phyloP scores from a whole-genome alignment of 2,329 filamentous ascomycete species.

The Fusarium guadeloupense region DNA sequence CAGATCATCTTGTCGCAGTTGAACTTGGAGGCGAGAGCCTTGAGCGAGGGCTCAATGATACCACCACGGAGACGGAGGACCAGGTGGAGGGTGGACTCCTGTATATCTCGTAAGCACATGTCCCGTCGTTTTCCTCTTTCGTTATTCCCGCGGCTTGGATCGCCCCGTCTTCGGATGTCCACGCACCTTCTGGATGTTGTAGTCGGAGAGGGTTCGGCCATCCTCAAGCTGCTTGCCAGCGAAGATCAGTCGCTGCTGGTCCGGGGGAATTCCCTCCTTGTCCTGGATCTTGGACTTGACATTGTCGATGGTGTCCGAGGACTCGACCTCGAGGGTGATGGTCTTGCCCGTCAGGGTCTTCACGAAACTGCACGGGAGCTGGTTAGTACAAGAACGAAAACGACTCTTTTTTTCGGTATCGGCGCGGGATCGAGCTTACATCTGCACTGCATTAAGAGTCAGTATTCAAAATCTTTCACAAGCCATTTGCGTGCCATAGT shows the following conservation, averaged over 20 bases:
- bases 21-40: slow-evolving; percentile 98
- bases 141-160: neutral
- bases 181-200: slow-evolving; percentile 98
- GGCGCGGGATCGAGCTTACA: slow-evolving; percentile 67
- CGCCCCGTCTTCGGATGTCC: slow-evolving; percentile 22
- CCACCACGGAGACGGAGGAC: slow-evolving; percentile 99
- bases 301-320: slow-evolving; percentile 99
- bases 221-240: slow-evolving; percentile 99
- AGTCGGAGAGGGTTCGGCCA: slow-evolving; percentile 94
- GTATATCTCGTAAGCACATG: slow-evolving; percentile 46
- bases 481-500: slow-evolving; percentile 14
- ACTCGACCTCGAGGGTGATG: slow-evolving; percentile 99
- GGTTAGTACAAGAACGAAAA: slow-evolving; percentile 42
- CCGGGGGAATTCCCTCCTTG: slow-evolving; percentile 98
- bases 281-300: slow-evolving; percentile 99
- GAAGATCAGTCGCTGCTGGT: slow-evolving; percentile 99
- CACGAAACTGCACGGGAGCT: slow-evolving; percentile 79
- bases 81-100: slow-evolving; percentile 98
- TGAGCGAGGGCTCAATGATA: slow-evolving; percentile 99
- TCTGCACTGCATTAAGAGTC: slow-evolving; percentile 74
- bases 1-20: slow-evolving; percentile 99
- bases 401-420: slow-evolving; percentile 33
- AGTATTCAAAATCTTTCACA: slow-evolving; percentile 34
- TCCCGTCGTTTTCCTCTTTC: neutral
- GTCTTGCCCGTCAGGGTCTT: slow-evolving; percentile 99